Base-by-base conservation (phyloP, 1,139 yeast species). In the Taphrina wiesneri region DNA sequence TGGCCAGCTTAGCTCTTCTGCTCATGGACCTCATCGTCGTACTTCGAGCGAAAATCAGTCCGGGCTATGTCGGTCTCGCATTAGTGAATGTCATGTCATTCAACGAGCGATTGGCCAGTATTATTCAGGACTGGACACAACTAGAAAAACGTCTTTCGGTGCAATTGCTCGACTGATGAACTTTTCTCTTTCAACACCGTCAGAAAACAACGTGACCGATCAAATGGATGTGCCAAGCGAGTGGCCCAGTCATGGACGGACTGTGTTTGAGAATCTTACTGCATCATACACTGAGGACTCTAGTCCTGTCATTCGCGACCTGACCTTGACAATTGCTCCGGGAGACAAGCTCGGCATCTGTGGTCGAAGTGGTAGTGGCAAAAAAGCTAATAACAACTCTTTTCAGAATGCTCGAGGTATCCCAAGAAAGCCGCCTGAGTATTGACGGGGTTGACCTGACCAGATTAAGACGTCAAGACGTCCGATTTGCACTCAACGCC, bases 291-390 rank as follows among this genome's bases (percentile, higher is more conserved):
- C 96, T 13, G 90, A 93, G n/a, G 85, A 85, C 45, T 79, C 92
- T 70, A 98, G 98, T 36, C 81, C 85, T 72, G 98, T 93, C 41
- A 90, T 93, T 73, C 90, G 90, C 73, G 83, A 88, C 72, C 96
- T 91, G 21, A 77, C 93, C 0, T 92, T 93, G 77, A 82, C 84
- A 61, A 95, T 93, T 41, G 72, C 85, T 56, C 85, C 96, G n/a
- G 86, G 85, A 70, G 82, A 86, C 73, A 93, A 93, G 76, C 85
- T 93, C 71, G 99, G 98, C 74, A 87, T 93, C 74, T 97, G 92
- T 70, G 99, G 98, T 49, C 83, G 98, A 74, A 92, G 98, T 0
- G 99, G 99, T 70, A 98, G 98, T 2, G 99, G 99, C 67, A 93
- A 93, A 76, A 89, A 96, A 97, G 0, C 81, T 93, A 73, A 91